Evolutionary conservation across 75 land plant species (phyloP).

Genomic region (Sequoia sempervirens): DNA sequence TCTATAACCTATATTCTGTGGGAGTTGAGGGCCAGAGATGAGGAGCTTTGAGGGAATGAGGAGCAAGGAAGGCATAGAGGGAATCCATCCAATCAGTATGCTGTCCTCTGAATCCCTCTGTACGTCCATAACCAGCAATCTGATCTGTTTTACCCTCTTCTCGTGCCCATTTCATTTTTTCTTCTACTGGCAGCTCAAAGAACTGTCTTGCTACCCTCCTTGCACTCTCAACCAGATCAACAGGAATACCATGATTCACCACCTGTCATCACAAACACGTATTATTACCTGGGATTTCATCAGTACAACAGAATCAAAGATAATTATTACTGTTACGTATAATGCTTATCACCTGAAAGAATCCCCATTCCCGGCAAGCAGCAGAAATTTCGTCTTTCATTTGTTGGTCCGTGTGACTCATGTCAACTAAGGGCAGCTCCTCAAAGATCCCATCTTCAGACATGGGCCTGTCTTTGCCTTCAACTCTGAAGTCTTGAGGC

Average conservation of each 20-base stretch:
- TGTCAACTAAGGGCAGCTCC: not conserved
- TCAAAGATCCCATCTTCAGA: not conserved
- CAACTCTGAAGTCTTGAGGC: not conserved
- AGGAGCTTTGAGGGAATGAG: not conserved
- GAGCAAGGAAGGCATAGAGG: conserved; percentile 2
- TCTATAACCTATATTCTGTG: conserved; percentile 3
- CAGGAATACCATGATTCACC: conserved; percentile 1
- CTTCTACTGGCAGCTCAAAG: not conserved
- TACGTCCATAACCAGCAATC: not conserved
- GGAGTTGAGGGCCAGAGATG: conserved; percentile 16
- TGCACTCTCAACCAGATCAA: not conserved
- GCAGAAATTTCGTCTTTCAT: not conserved
- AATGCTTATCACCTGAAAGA: not conserved
- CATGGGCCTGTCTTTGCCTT: not conserved
- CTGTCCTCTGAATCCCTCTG: not conserved
- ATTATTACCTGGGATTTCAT: not conserved
- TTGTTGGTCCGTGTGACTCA: not conserved
- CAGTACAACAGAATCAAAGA: no score
- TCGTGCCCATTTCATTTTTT: not conserved
- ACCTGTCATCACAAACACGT: not conserved
- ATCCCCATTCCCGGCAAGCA: not conserved
- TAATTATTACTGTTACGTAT: not conserved
- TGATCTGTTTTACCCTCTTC: not conserved
- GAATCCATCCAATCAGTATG: conserved; percentile 3
- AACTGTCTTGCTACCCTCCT: not conserved